Base-by-base conservation (phyloP, 306 rosid genomes). In the Gastrolobium bilobum region DNA sequence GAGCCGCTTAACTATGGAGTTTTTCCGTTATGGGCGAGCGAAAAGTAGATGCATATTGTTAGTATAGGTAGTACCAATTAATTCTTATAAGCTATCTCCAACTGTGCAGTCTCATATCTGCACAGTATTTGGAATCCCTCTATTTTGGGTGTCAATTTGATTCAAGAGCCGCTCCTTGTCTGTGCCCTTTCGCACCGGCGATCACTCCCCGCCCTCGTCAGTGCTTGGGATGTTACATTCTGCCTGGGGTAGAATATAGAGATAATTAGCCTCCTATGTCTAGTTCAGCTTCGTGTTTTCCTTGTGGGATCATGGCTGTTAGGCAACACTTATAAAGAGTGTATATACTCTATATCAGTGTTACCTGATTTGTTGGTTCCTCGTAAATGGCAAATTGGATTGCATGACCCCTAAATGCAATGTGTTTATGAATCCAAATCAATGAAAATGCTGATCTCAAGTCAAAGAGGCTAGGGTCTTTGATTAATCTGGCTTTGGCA, bases 171-270 rank as follows among this genome's bases (percentile, higher is more conserved):
- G 26, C 26, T 20, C 26, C 26, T 20, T 20, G 26, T 20, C 1
- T 20, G 26, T 20, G 1, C 26, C 26, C 1, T 20, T 20, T 20
- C 26, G 26, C 26, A 20, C 26, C 26, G 26, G 26, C 26, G 26
- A 20, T 20, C 26, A 20, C 26, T 20, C 26, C 26, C 26, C 26
- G 26, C 26, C 26, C 26, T 20, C 26, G 26, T 20, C 26, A 20
- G 26, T 20, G 26, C 26, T 1, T 20, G 26, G 26, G 26, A 1
- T 20, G 26, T 20, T 20, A 20, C 26, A 20, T 20, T 20, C 29
- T 33, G 47, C 83, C 52, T 64, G 52, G 79, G 30, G 72, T 34
- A 2, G 51, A 15, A 52, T 63, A 38, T 53, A 35, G 7, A 47
- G 29, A 31, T 63, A 72, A 46, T 40, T 70, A 40, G 20, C 52